Base-by-base conservation (phyloP, 1,139 yeast genomes). In the Meyerozyma sp. region DNA sequence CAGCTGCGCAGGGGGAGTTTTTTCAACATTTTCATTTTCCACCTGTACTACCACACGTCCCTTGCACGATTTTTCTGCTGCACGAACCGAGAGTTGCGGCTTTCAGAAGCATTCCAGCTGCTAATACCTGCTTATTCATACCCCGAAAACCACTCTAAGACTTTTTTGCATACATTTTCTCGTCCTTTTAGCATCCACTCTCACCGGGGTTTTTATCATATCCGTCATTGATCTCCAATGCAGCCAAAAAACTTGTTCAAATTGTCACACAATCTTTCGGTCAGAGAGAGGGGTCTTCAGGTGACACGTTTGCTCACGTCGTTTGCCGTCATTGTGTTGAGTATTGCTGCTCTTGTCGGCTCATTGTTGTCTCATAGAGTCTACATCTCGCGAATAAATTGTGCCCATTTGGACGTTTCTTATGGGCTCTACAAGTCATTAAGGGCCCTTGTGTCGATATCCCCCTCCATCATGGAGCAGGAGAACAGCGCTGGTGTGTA, bases 351-450 rank as follows among this genome's bases (percentile, higher is more conserved):
- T 3, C 39, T 74, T 30, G 47, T 68, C 0, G 68, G 69, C 2
- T 65, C 75, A 0, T 40, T 54, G n/a, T 40, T 58, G 10, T 47
- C 61, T 3, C 49, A 51, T 6, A 42, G 39, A 0, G 51, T 70
- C 10, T 70, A 70, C 49, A 57, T 75, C 16, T 65, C 73, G 5
- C 55, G 70, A 35, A 59, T 80, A 37, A 70, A 73, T 51, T 77
- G 80, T 51, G 66, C 75, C 6, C 81, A 73, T 51, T 56, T 72
- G 4, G 79, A 77, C 46, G 75, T 80, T 9, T 70, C 81, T 0
- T 52, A 61, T 20, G 85, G 84, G 2, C 57, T 80, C 21, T 79
- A 77, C 53, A 62, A 70, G 35, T 68, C 77, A 4, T 59, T 79
- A 39, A 58, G 77, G 34, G 53, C 54, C 26, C 63, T 73, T 8